A percentile compares a stretch with the other conserved stretches of the same genome.
These are phyloP conservation scores for Diaporthe ampelina DNA, from an alignment of 2,329 filamentous ascomycete species.

Conservation along the genomic window DNA sequence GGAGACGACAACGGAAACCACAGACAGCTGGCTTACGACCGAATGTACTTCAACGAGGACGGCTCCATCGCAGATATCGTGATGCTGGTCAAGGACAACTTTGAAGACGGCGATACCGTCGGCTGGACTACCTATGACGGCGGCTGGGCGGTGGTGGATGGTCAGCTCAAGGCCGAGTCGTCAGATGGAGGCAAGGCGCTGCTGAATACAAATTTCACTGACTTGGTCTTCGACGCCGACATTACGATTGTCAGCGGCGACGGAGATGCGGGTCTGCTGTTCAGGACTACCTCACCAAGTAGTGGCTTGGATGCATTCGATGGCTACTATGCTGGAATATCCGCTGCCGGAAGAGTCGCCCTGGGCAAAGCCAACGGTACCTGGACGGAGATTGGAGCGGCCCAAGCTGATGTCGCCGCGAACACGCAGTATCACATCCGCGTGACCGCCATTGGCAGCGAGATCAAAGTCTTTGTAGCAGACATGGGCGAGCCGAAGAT, in stretches of 20 bases:
- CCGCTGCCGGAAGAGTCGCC: conserved; percentile 45
- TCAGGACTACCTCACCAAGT: conserved; percentile 49
- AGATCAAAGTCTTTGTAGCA: conserved; percentile 49
- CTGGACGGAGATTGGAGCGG: conserved; percentile 41
- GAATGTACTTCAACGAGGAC: conserved; percentile 60
- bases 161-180: conserved; percentile 46
- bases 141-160: conserved; percentile 47
- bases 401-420: conserved; percentile 19
- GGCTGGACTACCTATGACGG: conserved; percentile 52
- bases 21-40: conserved; percentile 62
- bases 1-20: conserved; percentile 61
- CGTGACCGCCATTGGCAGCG: conserved; percentile 46
- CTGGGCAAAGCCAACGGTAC: conserved; percentile 46
- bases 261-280: conserved; percentile 53
- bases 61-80: conserved; percentile 58
- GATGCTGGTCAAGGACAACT: conserved; percentile 61
- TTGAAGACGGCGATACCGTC: conserved; percentile 55
- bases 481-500: conserved; percentile 46
- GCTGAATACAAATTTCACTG: conserved; percentile 55
- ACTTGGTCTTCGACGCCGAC: conserved; percentile 51
- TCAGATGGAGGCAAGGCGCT: conserved; percentile 47
- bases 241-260: conserved; percentile 43
- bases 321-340: conserved; percentile 51
- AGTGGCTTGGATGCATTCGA: conserved; percentile 44
- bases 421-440: conserved; percentile 45